Base-by-base conservation (phyloP, 768 basidiomycete genomes). In the Boletus subparvulus region DNA sequence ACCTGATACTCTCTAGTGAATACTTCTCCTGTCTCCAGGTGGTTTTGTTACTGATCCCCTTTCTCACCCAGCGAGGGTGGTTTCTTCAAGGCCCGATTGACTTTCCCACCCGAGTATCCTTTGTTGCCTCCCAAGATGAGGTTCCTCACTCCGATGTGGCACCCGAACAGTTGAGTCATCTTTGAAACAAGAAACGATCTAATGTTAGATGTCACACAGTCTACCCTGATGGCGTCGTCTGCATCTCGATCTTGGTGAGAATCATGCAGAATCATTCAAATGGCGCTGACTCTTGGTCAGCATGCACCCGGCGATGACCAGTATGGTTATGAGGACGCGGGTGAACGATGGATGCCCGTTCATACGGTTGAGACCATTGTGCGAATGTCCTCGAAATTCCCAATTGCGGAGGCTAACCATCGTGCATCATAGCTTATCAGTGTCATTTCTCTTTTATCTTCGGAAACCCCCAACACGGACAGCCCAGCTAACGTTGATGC, bases 341-440 rank as follows among this genome's bases (percentile, higher is more conserved):
- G 92, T 43, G 97, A 99, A 76, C 78, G 97, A 59, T 99, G 97
- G 97, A 78, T 95, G 79, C 97, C 97, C 4, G 94, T 99, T 45
- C 97, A 99, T 71, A 90, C 91, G 1, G 89, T 98, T 35, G 94
- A 98, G 77, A 93, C 94, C 6, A 98, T 99, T 61, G 96, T 98
- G 63, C 69, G 80, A 72, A 19, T 9, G 16, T 30, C 37, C 3
- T 36, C 30, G 21, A 32, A 57, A 46, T 17, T 16, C 4, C n/a
- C 11, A 8, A 24, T 24, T 2, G 32, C 19, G 10, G 14, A 16
- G 4, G 30, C 54, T 60, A 37, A 67, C 24, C 26, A 13, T 36
- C 28, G 7, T 50, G 42, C n/a, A 12, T 49, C 47, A 16, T 64
- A 99, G 96, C 87, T 98, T 59, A 73, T 99, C 67, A 95, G 92